Conservation (phyloP, 2,329 filamentous ascomycete species). For the Hypomyces rosellus region DNA sequence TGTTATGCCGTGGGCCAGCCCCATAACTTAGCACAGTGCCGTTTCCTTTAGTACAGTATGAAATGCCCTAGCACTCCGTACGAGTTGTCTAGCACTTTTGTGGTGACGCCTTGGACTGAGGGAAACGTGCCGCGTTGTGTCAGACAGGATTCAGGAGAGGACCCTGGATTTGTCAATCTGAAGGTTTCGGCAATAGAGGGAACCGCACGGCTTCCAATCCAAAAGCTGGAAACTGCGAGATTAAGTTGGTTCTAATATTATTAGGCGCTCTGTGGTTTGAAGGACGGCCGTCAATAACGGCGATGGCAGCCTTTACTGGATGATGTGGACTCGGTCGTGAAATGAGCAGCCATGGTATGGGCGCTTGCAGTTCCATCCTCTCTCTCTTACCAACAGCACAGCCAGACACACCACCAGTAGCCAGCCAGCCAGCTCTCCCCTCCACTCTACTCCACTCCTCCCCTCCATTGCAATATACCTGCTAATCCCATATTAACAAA, state of each 20-base stretch:
- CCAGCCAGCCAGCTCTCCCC: too few relatives aligned
- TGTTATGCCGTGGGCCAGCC: conserved; percentile 11
- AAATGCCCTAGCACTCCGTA: conserved; percentile 1
- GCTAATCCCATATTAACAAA: too few relatives aligned
- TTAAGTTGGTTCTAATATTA: conserved; percentile 7
- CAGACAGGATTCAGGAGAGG: conserved; percentile 10
- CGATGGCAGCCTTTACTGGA: too few relatives aligned
- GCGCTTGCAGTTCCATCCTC: too few relatives aligned
- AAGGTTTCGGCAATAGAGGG: neutral
- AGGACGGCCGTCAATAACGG: neutral
- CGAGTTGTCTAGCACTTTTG: neutral
- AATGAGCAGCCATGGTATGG: too few relatives aligned
- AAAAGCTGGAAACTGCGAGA: neutral
- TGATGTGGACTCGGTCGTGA: too few relatives aligned
- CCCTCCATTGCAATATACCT: too few relatives aligned
- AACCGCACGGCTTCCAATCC: neutral
- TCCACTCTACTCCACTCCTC: too few relatives aligned
- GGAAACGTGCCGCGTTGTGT: conserved; percentile 1
- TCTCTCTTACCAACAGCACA: too few relatives aligned
- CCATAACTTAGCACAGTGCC: conserved; percentile 5
- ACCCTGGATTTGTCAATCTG: conserved; percentile 1
- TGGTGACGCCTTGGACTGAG: too few relatives aligned
- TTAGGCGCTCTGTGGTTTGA: conserved; percentile 12
- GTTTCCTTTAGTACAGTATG: conserved; percentile 5
- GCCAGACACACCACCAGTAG: too few relatives aligned